Percentiles rank a stretch among this genome's conserved stretches.
Evolutionary conservation across 306 rosid genomes (phyloP).

Genomic region (Begonia fuchsioides): DNA sequence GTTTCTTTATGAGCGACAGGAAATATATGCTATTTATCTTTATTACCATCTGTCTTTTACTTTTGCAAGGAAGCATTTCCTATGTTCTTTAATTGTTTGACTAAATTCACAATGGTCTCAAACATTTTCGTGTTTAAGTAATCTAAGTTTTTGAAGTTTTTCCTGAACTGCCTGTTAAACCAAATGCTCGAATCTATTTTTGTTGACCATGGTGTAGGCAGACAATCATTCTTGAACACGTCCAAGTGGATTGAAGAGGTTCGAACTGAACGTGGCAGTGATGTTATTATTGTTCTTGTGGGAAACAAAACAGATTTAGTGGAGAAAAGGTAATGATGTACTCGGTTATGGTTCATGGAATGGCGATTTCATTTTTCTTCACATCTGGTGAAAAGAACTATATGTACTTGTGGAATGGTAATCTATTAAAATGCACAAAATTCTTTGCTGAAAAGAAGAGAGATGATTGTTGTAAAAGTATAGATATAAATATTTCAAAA

Average conservation of each 20-base stretch:
- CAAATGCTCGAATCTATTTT: background rate
- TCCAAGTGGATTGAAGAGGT: slow-evolving; percentile 88
- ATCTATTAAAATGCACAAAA: too few species aligned
- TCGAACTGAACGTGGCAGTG: slow-evolving; percentile 76
- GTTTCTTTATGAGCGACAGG: too few species aligned
- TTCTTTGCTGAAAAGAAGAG: too few species aligned
- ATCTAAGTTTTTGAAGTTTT: background rate
- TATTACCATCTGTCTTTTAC: background rate
- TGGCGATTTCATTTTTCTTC: too few species aligned
- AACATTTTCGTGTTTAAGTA: background rate
- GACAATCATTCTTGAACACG: slow-evolving; percentile 71
- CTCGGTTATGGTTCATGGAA: background rate
- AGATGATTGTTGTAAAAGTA: too few species aligned
- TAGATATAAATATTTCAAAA: too few species aligned
- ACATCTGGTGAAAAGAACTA: background rate
- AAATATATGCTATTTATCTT: too few species aligned
- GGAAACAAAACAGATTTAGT: slow-evolving; percentile 90
- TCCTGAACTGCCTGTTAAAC: background rate
- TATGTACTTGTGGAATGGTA: too few species aligned
- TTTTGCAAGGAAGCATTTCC: background rate
- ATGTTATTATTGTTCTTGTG: slow-evolving; percentile 78
- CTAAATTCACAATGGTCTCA: background rate
- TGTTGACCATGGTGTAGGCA: slow-evolving; percentile 24
- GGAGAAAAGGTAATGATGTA: slow-evolving; percentile 59
- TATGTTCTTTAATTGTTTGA: background rate